Conservation (phyloP, 805 yeast genomes). For the Wickerhamiella brachini region DNA sequence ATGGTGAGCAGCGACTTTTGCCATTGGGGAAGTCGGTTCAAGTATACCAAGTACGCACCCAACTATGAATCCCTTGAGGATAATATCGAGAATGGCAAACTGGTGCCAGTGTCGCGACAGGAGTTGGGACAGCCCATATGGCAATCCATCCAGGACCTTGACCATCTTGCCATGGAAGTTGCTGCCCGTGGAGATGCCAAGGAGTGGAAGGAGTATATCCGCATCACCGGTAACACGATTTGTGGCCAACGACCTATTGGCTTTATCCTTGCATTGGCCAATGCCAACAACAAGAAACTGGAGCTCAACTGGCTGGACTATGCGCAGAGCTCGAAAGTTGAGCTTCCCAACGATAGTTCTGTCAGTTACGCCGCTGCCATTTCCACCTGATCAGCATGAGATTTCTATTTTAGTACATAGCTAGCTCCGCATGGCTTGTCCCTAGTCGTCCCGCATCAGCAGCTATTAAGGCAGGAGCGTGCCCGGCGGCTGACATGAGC, state of each 20-base stretch:
- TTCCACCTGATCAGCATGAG: constrained; percentile 2
- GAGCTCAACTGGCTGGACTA: constrained; percentile 63
- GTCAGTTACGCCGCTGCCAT: constrained; percentile 88
- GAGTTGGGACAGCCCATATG: constrained; percentile 36
- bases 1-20: constrained; percentile 85
- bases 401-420: too few species aligned
- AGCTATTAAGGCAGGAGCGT: too few species aligned
- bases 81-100: not conserved
- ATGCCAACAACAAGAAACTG: constrained; percentile 23
- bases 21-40: constrained; percentile 76
- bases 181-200: constrained; percentile 40
- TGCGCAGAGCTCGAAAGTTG: constrained; percentile 54
- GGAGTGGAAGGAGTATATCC: constrained; percentile 55
- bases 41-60: constrained; percentile 38
- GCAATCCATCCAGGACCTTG: constrained; percentile 62
- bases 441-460: too few species aligned
- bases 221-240: constrained; percentile 68
- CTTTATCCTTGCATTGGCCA: constrained; percentile 43
- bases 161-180: constrained; percentile 53
- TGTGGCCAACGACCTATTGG: constrained; percentile 84
- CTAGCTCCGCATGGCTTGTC: too few species aligned
- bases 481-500: constrained; percentile 1
- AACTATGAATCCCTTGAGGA: constrained; percentile 7
- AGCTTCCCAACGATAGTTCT: constrained; percentile 44
- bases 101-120: not conserved